These are phyloP conservation scores for Boletus pseudo-olivaceus DNA, from an alignment of 768 basidiomycete species.

Conservation along the genomic window DNA sequence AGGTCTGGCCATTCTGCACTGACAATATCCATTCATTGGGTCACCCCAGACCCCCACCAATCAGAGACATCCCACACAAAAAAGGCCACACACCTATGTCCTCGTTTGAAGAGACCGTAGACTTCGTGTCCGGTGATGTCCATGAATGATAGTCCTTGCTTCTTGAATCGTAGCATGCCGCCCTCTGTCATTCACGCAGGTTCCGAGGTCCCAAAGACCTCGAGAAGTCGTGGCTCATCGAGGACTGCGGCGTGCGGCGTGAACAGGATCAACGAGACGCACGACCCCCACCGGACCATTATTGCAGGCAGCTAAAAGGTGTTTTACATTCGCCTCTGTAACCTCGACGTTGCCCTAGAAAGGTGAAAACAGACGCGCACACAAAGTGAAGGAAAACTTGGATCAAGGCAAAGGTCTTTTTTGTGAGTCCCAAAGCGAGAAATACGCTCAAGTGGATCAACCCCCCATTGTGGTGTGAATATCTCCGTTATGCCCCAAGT, in stretches of 20 bases:
- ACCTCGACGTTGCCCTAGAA: background rate
- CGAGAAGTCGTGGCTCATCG: constrained; percentile 15
- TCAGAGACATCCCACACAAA: background rate
- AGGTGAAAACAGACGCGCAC: background rate
- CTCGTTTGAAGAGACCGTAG: background rate
- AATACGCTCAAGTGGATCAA: background rate
- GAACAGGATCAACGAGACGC: constrained; percentile 10
- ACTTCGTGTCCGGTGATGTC: constrained; percentile 8
- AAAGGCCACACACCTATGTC: background rate
- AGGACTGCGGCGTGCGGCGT: constrained; percentile 10
- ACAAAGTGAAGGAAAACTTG: background rate
- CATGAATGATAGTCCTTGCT: constrained; percentile 10
- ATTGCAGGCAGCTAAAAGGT: constrained; percentile 4
- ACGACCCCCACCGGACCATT: constrained; percentile 16
- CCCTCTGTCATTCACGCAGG: constrained; percentile 19
- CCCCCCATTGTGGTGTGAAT: background rate
- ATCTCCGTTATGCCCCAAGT: too few species aligned
- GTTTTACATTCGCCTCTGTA: background rate
- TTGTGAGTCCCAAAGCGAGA: background rate
- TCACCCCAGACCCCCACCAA: background rate
- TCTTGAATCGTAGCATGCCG: constrained; percentile 13
- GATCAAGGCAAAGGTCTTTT: background rate
- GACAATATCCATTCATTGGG: background rate
- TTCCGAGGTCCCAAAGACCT: constrained; percentile 11
- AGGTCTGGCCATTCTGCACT: constrained; percentile 16